Evolutionary conservation across 441 rosid genomes (phyloP).

Genomic region (Sinapis alba): DNA sequence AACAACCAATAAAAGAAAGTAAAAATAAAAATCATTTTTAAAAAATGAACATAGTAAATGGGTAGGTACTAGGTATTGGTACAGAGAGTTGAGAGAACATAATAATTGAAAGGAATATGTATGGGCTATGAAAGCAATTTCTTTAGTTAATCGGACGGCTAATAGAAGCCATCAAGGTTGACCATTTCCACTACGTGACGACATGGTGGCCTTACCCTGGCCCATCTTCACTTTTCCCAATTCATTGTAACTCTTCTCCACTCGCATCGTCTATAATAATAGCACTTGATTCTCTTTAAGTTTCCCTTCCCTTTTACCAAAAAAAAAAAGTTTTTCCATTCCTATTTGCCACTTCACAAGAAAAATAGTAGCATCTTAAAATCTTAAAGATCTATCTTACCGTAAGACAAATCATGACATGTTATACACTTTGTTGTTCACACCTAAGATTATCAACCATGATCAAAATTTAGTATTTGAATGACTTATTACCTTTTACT

Average conservation of each 20-base stretch:
- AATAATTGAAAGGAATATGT: constrained; percentile 12
- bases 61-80: constrained; percentile 36
- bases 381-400: neutral
- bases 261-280: constrained; percentile 2
- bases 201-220: constrained; percentile 27
- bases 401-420: neutral
- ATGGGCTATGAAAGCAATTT: constrained; percentile 24
- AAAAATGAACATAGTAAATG: constrained; percentile 7
- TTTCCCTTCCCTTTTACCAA: neutral
- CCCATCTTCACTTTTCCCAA: constrained; percentile 26
- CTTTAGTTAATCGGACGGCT: constrained; percentile 37
- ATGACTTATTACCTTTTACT: neutral
- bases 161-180: constrained; percentile 39
- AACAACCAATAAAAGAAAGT: neutral
- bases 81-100: neutral
- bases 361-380: neutral
- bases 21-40: neutral
- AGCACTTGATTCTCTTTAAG: neutral
- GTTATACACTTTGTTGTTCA: neutral
- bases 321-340: neutral
- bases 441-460: neutral
- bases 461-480: neutral
- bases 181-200: constrained; percentile 37
- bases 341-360: constrained; percentile 2
- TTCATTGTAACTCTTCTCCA: constrained; percentile 18